Evolutionary conservation across 192 early-diverging fungal genomes (phyloP).

Genomic region (Allomyces arbusculus): DNA sequence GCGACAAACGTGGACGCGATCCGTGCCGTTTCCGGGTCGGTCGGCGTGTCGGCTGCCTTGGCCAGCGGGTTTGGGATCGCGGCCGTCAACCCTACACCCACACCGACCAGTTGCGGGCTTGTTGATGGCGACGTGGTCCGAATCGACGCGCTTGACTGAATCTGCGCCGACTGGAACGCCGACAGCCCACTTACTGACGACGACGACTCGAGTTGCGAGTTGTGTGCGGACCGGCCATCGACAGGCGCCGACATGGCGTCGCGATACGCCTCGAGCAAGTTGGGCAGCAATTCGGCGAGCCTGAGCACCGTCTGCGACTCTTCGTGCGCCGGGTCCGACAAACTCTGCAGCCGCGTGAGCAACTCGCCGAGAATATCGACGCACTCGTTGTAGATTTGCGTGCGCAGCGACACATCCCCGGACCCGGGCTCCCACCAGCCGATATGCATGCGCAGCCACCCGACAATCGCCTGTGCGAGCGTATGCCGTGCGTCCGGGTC

Average conservation of each 20-base stretch:
- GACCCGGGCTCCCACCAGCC: constrained; percentile 5
- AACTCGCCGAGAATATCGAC: constrained; percentile 16
- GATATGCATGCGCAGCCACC: constrained; percentile 13
- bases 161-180: neutral
- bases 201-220: neutral
- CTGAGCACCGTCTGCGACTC: neutral
- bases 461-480: constrained; percentile 9
- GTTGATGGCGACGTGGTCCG: neutral
- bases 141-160: neutral
- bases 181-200: neutral
- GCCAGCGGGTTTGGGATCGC: neutral
- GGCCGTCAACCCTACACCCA: neutral
- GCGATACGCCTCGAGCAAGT: constrained; percentile 5
- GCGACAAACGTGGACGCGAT: neutral
- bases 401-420: constrained; percentile 10
- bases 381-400: constrained; percentile 5
- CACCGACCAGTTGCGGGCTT: too few relatives aligned
- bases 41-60: neutral
- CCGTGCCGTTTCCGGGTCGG: neutral
- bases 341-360: constrained; percentile 15
- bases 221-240: neutral
- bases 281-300: neutral
- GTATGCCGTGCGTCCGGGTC: constrained; percentile 10
- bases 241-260: constrained; percentile 3
- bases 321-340: neutral